Evolutionary conservation across 208 protist genomes (phyloP).

Genomic region (Trypanosoma mega): DNA sequence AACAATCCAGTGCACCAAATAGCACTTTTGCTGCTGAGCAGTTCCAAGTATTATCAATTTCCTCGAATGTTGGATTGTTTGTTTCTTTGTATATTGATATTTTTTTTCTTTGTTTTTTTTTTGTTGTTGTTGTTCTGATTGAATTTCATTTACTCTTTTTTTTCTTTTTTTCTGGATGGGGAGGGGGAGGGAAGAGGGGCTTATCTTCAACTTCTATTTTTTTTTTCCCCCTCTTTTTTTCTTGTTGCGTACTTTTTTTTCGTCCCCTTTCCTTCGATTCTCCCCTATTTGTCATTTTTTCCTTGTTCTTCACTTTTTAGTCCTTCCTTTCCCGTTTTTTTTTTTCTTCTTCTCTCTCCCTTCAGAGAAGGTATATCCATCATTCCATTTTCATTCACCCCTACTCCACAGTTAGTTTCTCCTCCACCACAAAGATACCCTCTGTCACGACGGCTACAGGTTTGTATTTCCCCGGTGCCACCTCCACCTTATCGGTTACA

Average conservation of each 20-base stretch:
- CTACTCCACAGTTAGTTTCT: slow-evolving; percentile 51
- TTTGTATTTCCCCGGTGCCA: slow-evolving; percentile 94
- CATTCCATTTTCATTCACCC: not conserved
- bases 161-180: not conserved
- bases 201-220: not conserved
- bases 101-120: no score
- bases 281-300: not conserved
- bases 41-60: no score
- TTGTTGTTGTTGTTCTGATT: no score
- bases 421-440: slow-evolving; percentile 84
- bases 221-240: not conserved
- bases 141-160: not conserved
- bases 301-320: not conserved
- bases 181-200: not conserved
- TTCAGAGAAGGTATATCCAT: no score
- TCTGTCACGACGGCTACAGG: slow-evolving; percentile 75
- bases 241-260: not conserved
- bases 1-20: no score
- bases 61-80: no score
- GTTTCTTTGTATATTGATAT: no score
- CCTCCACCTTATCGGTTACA: slow-evolving; percentile 96
- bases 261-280: not conserved
- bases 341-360: slow-evolving; percentile 1
- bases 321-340: slow-evolving; percentile 10
- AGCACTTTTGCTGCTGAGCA: no score